Evolutionary conservation across 1,139 yeast species (phyloP).

Genomic region (Meyerozyma sp.): DNA sequence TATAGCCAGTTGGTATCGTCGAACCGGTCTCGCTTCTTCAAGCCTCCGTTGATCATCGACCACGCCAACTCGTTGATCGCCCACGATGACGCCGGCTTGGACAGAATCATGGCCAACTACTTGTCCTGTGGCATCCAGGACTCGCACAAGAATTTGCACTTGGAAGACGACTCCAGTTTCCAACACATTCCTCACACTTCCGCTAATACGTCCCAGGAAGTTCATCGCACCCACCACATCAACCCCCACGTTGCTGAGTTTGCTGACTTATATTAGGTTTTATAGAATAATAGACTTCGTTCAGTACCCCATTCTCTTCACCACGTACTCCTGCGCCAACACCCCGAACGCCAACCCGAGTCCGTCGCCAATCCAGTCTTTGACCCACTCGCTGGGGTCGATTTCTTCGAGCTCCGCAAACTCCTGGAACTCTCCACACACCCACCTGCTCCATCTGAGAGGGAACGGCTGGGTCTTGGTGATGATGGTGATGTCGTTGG

Average conservation of each 20-base stretch:
- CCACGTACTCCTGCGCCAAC: constrained; percentile 84
- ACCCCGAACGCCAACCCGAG: constrained; percentile 76
- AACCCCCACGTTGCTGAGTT: constrained; percentile 46
- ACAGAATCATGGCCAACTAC: constrained; percentile 40
- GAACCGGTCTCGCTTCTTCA: constrained; percentile 2
- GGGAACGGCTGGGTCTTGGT: constrained; percentile 91
- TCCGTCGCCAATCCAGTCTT: constrained; percentile 85
- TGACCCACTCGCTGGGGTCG: constrained; percentile 95
- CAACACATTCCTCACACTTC: constrained; percentile 4
- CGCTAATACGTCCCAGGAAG: constrained; percentile 3
- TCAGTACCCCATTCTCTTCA: constrained; percentile 80
- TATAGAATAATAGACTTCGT: constrained; percentile 4
- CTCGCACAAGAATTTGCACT: constrained; percentile 12
- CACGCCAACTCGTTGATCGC: constrained; percentile 51
- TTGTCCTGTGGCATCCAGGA: constrained; percentile 34
- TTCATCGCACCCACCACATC: constrained; percentile 15
- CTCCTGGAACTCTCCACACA: constrained; percentile 45
- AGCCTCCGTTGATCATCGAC: constrained; percentile 51
- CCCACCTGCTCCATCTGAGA: constrained; percentile 82
- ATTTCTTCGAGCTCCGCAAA: constrained; percentile 31
- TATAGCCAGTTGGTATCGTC: constrained; percentile 11
- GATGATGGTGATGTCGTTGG: constrained; percentile 67
- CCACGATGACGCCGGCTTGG: constrained; percentile 38
- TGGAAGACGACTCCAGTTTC: constrained; percentile 6
- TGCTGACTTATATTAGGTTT: constrained; percentile 38